Conservation (phyloP, 1,139 yeast species). For the Hanseniaspora sp. region DNA sequence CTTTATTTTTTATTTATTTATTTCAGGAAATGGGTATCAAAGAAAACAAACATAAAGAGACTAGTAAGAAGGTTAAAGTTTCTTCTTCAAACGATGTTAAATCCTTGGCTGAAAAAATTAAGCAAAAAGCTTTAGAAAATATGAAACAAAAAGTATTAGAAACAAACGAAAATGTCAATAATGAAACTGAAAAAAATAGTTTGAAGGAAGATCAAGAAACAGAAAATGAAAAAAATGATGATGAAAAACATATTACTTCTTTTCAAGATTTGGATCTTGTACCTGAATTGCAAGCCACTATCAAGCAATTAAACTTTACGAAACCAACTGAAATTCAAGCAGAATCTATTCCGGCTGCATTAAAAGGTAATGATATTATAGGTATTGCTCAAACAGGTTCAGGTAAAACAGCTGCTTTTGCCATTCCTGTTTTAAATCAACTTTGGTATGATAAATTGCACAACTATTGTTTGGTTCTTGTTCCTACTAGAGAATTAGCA, state of each 20-base stretch:
- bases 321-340: slow-evolving; percentile 86
- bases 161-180: slow-evolving; percentile 17
- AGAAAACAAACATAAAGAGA: slow-evolving; percentile 17
- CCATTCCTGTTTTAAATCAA: slow-evolving; percentile 80
- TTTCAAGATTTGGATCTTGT: slow-evolving; percentile 50
- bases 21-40: neutral
- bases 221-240: slow-evolving; percentile 16
- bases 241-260: slow-evolving; percentile 26
- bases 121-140: slow-evolving; percentile 39
- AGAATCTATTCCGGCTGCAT: slow-evolving; percentile 83
- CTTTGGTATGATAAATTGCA: slow-evolving; percentile 84
- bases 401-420: slow-evolving; percentile 79
- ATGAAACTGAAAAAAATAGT: slow-evolving; percentile 16
- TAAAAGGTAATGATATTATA: slow-evolving; percentile 72
- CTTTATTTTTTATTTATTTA: too few relatives aligned
- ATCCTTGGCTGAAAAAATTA: slow-evolving; percentile 38
- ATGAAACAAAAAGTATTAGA: slow-evolving; percentile 21
- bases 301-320: slow-evolving; percentile 52
- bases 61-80: slow-evolving; percentile 21
- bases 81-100: slow-evolving; percentile 24
- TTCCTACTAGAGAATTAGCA: slow-evolving; percentile 96
- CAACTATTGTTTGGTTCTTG: slow-evolving; percentile 76
- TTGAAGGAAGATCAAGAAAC: slow-evolving; percentile 1
- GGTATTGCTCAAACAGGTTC: slow-evolving; percentile 80
- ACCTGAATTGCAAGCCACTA: slow-evolving; percentile 73